Evolutionary conservation across 495 filamentous ascomycete genomes (phyloP).

Genomic region (Hypoxylon intermedium): DNA sequence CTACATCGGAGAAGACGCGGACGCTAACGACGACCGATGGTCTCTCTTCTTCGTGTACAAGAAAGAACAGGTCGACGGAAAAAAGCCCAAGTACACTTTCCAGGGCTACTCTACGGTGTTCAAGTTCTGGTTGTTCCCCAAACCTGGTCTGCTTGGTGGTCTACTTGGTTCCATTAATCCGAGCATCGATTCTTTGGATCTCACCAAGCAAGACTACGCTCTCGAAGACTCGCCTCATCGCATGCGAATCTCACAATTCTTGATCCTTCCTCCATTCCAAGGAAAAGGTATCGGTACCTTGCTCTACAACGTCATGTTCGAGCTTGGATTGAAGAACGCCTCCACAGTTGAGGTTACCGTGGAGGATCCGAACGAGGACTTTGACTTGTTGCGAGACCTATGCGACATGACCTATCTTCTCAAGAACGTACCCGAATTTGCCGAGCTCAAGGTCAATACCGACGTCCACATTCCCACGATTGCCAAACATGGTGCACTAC

Average conservation of each 20-base stretch:
- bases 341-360: conserved; percentile 84
- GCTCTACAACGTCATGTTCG: conserved; percentile 81
- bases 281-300: conserved; percentile 75
- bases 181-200: conserved; percentile 31
- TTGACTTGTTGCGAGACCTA: conserved; percentile 87
- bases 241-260: conserved; percentile 88
- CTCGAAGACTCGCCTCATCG: conserved; percentile 64
- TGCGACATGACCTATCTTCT: conserved; percentile 77
- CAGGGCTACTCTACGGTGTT: conserved; percentile 90
- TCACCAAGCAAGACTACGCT: conserved; percentile 40
- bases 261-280: conserved; percentile 90
- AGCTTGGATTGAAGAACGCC: conserved; percentile 64
- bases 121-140: conserved; percentile 72
- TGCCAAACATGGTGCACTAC: conserved; percentile 63
- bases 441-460: conserved; percentile 59
- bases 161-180: too few relatives aligned
- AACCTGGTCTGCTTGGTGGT: conserved; percentile 36
- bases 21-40: conserved; percentile 81
- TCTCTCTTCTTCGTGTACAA: conserved; percentile 84
- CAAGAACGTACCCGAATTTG: conserved; percentile 57
- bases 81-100: conserved; percentile 69
- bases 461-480: conserved; percentile 41
- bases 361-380: conserved; percentile 94
- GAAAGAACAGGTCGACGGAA: conserved; percentile 57
- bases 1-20: conserved; percentile 67